These are phyloP conservation scores for Tetrapyrgos nigripes DNA, from an alignment of 1,284 basidiomycete genomes.

Conservation along the genomic window DNA sequence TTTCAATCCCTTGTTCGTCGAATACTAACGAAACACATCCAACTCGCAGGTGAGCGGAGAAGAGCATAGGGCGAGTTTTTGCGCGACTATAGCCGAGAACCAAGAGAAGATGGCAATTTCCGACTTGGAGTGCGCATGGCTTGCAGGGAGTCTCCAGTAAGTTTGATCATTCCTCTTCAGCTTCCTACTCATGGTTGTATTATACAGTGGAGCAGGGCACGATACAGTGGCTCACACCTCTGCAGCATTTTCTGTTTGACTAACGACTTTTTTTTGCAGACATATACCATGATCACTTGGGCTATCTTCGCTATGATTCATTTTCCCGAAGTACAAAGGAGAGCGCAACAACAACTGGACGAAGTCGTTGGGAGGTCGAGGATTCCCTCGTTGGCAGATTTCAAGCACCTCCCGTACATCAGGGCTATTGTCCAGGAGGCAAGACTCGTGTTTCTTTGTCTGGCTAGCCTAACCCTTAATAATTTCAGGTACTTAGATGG, in stretches of 20 bases:
- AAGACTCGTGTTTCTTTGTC: background rate
- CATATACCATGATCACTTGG: background rate
- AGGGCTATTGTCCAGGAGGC: constrained; percentile 9
- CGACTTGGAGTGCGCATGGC: background rate
- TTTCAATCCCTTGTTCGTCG: too few relatives aligned
- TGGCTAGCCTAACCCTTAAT: background rate
- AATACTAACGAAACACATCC: background rate
- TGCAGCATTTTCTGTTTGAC: too few relatives aligned
- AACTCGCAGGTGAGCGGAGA: background rate
- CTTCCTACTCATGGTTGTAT: too few relatives aligned
- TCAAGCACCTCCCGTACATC: constrained; percentile 6
- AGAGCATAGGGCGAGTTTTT: constrained; percentile 1
- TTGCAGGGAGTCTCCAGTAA: background rate
- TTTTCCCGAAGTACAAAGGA: constrained; percentile 1
- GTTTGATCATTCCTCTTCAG: background rate
- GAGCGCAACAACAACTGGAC: constrained; percentile 4
- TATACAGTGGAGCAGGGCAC: background rate
- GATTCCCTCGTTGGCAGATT: constrained; percentile 6
- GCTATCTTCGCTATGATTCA: constrained; percentile 3
- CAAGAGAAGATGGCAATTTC: background rate
- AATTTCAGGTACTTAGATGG: constrained; percentile 8
- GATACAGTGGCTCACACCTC: constrained; percentile 1
- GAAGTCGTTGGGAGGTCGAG: constrained; percentile 6
- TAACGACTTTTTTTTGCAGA: constrained; percentile 1
- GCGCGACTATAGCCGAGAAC: background rate